Evolutionary conservation across 108 stramenopile genomes (phyloP).

Genomic region (Fragilaria radians): DNA sequence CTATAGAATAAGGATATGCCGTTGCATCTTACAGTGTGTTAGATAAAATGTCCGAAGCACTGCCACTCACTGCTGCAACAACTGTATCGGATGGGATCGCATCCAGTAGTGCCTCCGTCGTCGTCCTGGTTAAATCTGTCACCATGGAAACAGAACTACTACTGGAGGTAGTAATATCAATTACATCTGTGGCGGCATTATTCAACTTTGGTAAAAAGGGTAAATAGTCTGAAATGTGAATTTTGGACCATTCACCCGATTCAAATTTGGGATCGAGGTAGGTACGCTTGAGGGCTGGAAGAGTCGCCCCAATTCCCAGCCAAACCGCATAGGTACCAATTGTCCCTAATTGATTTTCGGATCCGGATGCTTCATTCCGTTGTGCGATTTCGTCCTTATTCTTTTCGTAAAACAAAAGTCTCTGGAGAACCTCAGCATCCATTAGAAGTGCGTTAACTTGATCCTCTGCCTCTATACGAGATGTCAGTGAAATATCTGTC

Average conservation of each 20-base stretch:
- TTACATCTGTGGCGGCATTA: not conserved
- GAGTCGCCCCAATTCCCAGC: not conserved
- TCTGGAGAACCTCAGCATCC: not conserved
- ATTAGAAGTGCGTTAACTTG: not conserved
- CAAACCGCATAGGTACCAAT: not conserved
- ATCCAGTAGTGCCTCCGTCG: too few relatives aligned
- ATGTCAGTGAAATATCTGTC: not conserved
- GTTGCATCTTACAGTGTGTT: too few relatives aligned
- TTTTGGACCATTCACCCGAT: not conserved
- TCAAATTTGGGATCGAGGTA: not conserved
- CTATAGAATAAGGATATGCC: too few relatives aligned
- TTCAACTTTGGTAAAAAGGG: not conserved
- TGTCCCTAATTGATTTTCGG: constrained; percentile 25
- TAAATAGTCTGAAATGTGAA: not conserved
- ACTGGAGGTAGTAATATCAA: not conserved
- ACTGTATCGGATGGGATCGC: too few relatives aligned
- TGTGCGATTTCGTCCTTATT: constrained; percentile 88
- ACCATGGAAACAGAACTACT: too few relatives aligned
- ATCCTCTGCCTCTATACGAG: not conserved
- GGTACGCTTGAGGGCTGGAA: not conserved
- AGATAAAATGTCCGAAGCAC: not conserved
- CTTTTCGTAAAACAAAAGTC: not conserved
- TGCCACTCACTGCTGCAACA: too few relatives aligned
- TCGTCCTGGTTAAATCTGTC: too few relatives aligned
- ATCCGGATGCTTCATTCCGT: constrained; percentile 87